Evolutionary conservation across 2,329 filamentous ascomycete species (phyloP).

Genomic region (Endoconidiophora laricicola): DNA sequence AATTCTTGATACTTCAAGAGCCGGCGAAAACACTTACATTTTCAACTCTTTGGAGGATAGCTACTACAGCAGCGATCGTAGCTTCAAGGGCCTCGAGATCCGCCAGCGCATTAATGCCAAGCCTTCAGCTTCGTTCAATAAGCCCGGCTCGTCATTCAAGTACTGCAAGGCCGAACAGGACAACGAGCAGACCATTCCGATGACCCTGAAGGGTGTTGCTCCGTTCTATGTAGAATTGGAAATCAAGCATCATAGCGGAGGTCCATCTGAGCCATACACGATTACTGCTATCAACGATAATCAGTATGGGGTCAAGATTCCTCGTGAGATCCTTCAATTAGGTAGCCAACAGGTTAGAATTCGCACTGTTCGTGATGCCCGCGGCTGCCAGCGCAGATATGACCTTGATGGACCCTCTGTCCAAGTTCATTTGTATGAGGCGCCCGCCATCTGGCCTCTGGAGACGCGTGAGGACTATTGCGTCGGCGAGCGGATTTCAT

Average conservation of each 20-base stretch:
- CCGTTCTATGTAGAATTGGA: constrained; percentile 86
- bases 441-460: constrained; percentile 75
- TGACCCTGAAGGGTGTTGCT: constrained; percentile 64
- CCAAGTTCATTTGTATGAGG: constrained; percentile 82
- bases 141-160: constrained; percentile 84
- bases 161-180: constrained; percentile 77
- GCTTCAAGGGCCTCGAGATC: constrained; percentile 50
- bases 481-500: constrained; percentile 85
- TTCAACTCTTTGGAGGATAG: constrained; percentile 72
- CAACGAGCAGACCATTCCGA: constrained; percentile 73
- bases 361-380: constrained; percentile 72
- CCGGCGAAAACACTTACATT: constrained; percentile 72
- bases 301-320: constrained; percentile 66
- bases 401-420: constrained; percentile 58
- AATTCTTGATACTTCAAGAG: constrained; percentile 67
- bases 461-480: constrained; percentile 81
- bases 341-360: constrained; percentile 84
- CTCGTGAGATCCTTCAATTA: constrained; percentile 66
- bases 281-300: constrained; percentile 64
- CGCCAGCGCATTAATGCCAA: constrained; percentile 73
- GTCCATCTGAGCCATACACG: constrained; percentile 62
- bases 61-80: constrained; percentile 62
- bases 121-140: constrained; percentile 65
- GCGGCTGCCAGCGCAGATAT: constrained; percentile 68
- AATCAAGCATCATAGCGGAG: constrained; percentile 76